Base-by-base conservation (phyloP, 176 grass and related monocot genomes). In the Aegilops umbellulata region DNA sequence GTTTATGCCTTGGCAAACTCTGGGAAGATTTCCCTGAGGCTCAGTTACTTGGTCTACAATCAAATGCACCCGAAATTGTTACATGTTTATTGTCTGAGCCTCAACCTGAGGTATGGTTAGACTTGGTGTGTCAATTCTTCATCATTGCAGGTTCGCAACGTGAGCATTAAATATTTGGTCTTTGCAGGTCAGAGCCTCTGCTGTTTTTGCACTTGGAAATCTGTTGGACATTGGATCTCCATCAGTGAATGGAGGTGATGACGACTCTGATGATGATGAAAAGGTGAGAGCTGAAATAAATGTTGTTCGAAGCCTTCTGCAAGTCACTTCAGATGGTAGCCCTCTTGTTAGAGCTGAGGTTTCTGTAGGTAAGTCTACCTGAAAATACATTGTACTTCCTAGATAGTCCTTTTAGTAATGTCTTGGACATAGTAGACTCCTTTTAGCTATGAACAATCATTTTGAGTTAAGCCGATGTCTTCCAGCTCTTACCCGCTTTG, bases 11-110 rank as follows among this genome's bases (percentile, higher is more conserved):
- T 22, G 97, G 97, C 57, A 99, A 99, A 90, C 85, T 99, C 14
- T 99, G 97, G 97, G 97, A 99, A 82, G 97, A 99, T 90, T 99
- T 91, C 64, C 90, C 90, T 23, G 92, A 99, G 75, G 90, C 89
- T 63, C 97, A 94, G 77, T 44, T 96, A 69, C 80, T 90, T 65
- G 90, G 88, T 82, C 70, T 94, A 17, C 94, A 93, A 68, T 85
- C 88, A 65, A 88, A 90, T 74, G 88, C 92, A 19, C 86, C 82
- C 68, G 86, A 88, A 58, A 91, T 92, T 79, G 41, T 99, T 75
- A 44, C 44, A 8, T 82, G 77, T 76, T 85, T 99, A 63, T 85
- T 99, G 53, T 88, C 77, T 5, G 90, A 94, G 82, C 90, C 94
- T 84, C 97, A 99, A 82, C 92, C 97, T 83, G 97, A 99, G 94